Evolutionary conservation across 495 filamentous ascomycete species (phyloP), one percentile per base, ranked within the genome.

Genomic region (Penicillium arizonense): DNA sequence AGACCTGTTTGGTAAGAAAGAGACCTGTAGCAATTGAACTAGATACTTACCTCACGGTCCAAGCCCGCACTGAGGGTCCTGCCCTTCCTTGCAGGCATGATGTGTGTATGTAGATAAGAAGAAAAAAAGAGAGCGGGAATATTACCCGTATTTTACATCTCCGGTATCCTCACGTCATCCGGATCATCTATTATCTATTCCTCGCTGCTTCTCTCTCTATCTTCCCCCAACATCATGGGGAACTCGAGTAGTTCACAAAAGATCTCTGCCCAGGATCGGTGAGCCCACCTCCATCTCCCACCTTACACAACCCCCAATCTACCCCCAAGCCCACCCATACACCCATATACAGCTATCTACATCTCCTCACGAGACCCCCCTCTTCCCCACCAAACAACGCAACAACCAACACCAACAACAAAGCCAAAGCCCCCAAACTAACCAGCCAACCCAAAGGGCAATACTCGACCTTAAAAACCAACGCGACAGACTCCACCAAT

Each of bases 381-480:
- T 43, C 38, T 42, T 42, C 45, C 45, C 52, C 44, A 42, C 55
- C 9, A 20, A 35, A 18, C 14, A 30, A 30, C 28, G 9, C 28
- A 8, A 9, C 28, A 30, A 30, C 28, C 5, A 1, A 26, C 11
- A 18, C 32, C 26, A 14, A 26, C 20, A 38, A 33, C 11, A 30
- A 23, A 46, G 12, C 4, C 36, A 8, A 28, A 43, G 13, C 16
- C 20, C 18, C 21, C 41, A 13, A 12, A 48, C 58, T 56, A 60
- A 48, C 36, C 21, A 23, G 7, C 26, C 0, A 13, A 11, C 0
- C 66, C 24, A 16, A 10, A 93, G 88, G 63, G 94, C 94, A 33
- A 97, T 97, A 69, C 87, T 97, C 52, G 91, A 97, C 74, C 85
- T 98, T 67, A 97, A 97, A 71, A 88, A 85, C 74, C 95, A 98